phyloP scores from a whole-genome alignment of 306 rosid species.

The Casuarina glauca region DNA sequence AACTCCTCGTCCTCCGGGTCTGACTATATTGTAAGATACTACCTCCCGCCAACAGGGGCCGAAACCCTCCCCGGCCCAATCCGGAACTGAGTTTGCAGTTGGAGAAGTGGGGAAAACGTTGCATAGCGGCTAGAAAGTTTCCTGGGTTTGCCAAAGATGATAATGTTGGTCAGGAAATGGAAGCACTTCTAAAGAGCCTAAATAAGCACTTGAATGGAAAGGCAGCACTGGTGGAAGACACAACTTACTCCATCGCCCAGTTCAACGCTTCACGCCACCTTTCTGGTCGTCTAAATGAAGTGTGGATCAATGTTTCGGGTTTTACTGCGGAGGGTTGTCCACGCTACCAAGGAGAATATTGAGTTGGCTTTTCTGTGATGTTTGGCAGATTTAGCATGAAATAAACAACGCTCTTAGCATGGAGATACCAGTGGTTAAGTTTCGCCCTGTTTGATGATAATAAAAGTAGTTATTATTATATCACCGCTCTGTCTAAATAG shows the following conservation, averaged over 20 bases:
- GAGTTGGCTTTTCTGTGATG: not conserved
- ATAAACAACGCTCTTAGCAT: too few species aligned
- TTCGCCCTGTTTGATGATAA: too few species aligned
- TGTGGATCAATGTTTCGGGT: conserved; percentile 57
- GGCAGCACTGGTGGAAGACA: conserved; percentile 29
- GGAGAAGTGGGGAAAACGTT: conserved; percentile 53
- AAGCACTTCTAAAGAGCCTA: conserved; percentile 48
- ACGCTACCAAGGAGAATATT: conserved; percentile 5
- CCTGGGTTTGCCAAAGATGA: conserved; percentile 70
- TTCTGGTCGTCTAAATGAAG: conserved; percentile 65
- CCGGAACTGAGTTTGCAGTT: conserved; percentile 50
- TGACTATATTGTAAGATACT: conserved; percentile 45
- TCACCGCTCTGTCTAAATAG: too few species aligned
- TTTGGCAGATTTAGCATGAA: not conserved
- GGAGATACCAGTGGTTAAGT: too few species aligned
- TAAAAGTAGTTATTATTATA: too few species aligned
- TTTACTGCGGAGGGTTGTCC: conserved; percentile 31
- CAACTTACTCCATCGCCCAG: conserved; percentile 57
- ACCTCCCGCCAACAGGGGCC: conserved; percentile 37
- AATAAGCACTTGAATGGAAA: conserved; percentile 27
- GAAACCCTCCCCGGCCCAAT: conserved; percentile 53
- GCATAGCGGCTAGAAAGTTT: conserved; percentile 67
- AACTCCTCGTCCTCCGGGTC: conserved; percentile 22
- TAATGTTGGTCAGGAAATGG: conserved; percentile 42
- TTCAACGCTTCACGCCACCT: conserved; percentile 49